Evolutionary conservation across 169 alveolate genomes (phyloP), one percentile per base, ranked within the genome.

Genomic region (Prorocentrum cordatum): DNA sequence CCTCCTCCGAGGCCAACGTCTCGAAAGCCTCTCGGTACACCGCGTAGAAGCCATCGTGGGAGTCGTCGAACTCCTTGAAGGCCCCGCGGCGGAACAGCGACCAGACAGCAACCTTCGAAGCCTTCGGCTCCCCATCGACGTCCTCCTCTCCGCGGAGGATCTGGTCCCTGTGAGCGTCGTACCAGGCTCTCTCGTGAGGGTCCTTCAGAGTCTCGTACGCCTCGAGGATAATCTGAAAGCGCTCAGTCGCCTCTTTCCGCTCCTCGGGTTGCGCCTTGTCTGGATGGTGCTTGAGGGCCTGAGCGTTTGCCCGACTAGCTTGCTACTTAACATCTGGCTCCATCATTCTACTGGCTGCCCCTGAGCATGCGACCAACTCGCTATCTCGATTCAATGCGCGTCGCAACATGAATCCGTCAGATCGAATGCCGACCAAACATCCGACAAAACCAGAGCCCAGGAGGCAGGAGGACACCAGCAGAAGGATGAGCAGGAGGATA

Each of bases 101-200:
- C 50, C 27, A 66, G 24, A 32, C 7, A 20, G 9, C 7, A 9
- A 66, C 18, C 20, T 3, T 3, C 33, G 5, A n/a, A 6, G 18
- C 68, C 10, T n/a, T 3, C 50, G 54, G 47, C 29, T 32, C 75
- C 18, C 22, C 75, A 20, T 32, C 47, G 68, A 3, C 68, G 35
- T 58, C 68, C 2, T 27, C 68, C 35, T n/a, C 35, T 2, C 68
- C 68, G 14, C 24, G 24, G 29, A 66, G 22, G 3, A 66, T 66
- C 47, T 66, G 54, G 7, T 31, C 75, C 24, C 75, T 6, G 47
- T 66, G 75, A 26, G 50, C 47, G 47, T 66, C 75, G 29, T 66
- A 66, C 75, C 75, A 66, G 14, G 75, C 47, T 24, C 75, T 42
- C 75, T 66, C 75, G 24, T 66, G 75, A 3, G 42, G 42, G 47